Evolutionary conservation across 2,329 filamentous ascomycete species (phyloP), one percentile per base, ranked within the genome.

Genomic region (Dothideomycetes sp.): DNA sequence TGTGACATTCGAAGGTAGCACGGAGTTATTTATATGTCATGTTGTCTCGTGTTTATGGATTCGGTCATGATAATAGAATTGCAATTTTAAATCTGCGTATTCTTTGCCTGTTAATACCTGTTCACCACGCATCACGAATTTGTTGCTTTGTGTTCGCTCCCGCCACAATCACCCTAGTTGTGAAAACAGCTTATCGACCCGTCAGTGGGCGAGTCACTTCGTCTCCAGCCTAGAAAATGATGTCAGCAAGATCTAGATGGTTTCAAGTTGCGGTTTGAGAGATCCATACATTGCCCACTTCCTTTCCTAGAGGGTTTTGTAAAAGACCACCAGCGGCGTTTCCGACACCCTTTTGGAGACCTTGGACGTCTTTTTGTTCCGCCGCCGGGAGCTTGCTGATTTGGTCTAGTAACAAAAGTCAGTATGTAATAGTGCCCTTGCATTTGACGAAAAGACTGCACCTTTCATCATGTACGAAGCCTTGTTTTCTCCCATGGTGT

Each of bases 401-500:
- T 45, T 52, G 49, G 34, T 47, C 50, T 52, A 32, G 1, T n/a
- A 10, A 15, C n/a, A 19, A 19, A 18, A 31, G n/a, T 40, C 24
- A 38, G 22, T 18, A 14, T 14, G n/a, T 15, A 19, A 4, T 8
- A 10, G 7, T 3, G 11, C 4, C 16, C 22, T 9, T 4, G 14
- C 22, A 12, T 7, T 22, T 31, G 15, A 11, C 10, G 12, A 17
- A 1, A 9, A 9, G 5, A 9, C 14, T 40, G 14, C 31, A 42
- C 45, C 47, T 38, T 59, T 58, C 27, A 55, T 47, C 37, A 58
- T 36, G 39, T 57, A 57, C 8, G 54, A 57, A 7, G 55, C 52
- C 49, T 70, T 69, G 56, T 70, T 70, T 50, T 70, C 66, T 43
- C 67, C 67, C 65, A 70, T 69, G n/a, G 65, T 67, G 47, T 67